phyloP scores from a whole-genome alignment of 352 stramenopile genomes.

The Plasmopara halstedii region DNA sequence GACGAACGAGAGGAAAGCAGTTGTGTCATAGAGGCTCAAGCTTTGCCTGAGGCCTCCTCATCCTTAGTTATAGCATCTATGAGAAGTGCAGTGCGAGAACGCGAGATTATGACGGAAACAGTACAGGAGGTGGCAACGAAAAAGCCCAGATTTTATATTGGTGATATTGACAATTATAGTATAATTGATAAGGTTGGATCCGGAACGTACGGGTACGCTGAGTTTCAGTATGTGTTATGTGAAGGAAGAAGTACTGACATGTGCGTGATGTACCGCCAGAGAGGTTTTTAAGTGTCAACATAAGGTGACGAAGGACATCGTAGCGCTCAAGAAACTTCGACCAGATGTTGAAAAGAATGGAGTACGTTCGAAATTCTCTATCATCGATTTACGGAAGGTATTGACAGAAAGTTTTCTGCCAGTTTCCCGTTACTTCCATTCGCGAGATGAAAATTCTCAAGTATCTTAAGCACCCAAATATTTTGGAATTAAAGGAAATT shows the following conservation, averaged over 20 bases:
- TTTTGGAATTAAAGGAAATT: slow-evolving; percentile 95
- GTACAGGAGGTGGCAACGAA: slow-evolving; percentile 30
- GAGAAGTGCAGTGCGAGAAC: slow-evolving; percentile 57
- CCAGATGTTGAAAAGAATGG: slow-evolving; percentile 82
- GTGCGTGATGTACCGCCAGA: slow-evolving; percentile 14
- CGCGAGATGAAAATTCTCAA: slow-evolving; percentile 98
- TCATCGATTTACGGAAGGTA: no score
- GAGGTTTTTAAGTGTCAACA: slow-evolving; percentile 87
- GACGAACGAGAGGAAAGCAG: slow-evolving; percentile 19
- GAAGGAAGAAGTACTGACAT: neutral
- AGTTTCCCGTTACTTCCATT: slow-evolving; percentile 94
- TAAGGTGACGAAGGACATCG: slow-evolving; percentile 82
- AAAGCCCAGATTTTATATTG: slow-evolving; percentile 67
- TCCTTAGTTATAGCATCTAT: slow-evolving; percentile 63
- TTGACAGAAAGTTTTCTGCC: neutral
- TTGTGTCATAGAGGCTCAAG: neutral
- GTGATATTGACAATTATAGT: slow-evolving; percentile 81
- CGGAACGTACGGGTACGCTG: slow-evolving; percentile 73
- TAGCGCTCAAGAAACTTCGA: slow-evolving; percentile 80
- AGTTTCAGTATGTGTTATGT: neutral
- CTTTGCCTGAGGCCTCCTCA: slow-evolving; percentile 23
- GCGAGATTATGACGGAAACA: slow-evolving; percentile 56
- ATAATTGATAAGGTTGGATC: slow-evolving; percentile 86
- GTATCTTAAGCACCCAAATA: slow-evolving; percentile 90
- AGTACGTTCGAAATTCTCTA: slow-evolving; percentile 28